These are phyloP conservation scores for Conticribra weissflogii DNA, from an alignment of 108 stramenopile species.

Conservation along the genomic window DNA sequence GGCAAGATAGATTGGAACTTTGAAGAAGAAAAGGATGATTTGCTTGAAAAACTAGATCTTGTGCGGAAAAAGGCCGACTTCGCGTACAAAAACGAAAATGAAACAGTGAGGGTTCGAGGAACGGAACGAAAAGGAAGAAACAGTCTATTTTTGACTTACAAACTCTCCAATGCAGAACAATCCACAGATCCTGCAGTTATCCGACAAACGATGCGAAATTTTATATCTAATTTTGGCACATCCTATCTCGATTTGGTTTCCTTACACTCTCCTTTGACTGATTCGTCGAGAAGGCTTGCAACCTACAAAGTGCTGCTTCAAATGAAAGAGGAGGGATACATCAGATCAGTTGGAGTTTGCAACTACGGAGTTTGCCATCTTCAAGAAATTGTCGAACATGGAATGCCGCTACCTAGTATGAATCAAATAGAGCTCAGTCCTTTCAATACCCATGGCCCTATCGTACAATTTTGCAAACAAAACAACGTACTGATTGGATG, in stretches of 20 bases:
- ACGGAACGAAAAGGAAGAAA: constrained; percentile 39
- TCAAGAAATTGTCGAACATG: constrained; percentile 44
- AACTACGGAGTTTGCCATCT: constrained; percentile 74
- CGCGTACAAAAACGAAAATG: constrained; percentile 34
- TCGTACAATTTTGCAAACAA: constrained; percentile 55
- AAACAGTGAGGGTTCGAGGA: constrained; percentile 1
- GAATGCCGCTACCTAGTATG: constrained; percentile 58
- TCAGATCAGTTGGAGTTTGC: constrained; percentile 69
- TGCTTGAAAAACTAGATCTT: constrained; percentile 43
- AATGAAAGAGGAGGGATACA: constrained; percentile 58
- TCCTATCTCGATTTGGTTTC: constrained; percentile 70
- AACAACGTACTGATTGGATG: constrained; percentile 59
- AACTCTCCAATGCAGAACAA: constrained; percentile 76
- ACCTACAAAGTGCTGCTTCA: constrained; percentile 66
- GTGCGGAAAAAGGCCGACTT: constrained; percentile 18
- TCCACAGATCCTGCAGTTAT: constrained; percentile 49
- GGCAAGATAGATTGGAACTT: constrained; percentile 34
- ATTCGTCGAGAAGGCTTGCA: constrained; percentile 44
- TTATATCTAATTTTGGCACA: constrained; percentile 33
- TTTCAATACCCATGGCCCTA: constrained; percentile 69
- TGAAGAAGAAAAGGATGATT: constrained; percentile 33
- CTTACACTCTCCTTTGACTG: constrained; percentile 77
- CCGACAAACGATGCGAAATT: constrained; percentile 38
- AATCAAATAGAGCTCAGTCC: constrained; percentile 80
- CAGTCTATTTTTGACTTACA: constrained; percentile 69